These are phyloP conservation scores for Amylostereum areolatum DNA, from an alignment of 1,284 basidiomycete genomes.

Conservation along the genomic window DNA sequence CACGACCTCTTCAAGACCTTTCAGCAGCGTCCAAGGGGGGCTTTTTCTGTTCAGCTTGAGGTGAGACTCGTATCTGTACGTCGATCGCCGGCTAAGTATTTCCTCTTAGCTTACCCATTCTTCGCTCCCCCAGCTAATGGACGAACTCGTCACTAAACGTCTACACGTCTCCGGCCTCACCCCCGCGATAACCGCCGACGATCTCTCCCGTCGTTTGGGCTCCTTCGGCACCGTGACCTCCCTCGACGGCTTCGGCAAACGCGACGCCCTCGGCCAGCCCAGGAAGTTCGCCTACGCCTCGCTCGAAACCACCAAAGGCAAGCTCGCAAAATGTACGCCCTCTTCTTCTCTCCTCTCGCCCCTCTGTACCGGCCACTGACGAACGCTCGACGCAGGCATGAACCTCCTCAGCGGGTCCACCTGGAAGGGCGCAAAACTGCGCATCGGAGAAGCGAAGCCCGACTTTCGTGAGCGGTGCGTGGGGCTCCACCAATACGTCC, in stretches of 20 bases:
- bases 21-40: too few species aligned
- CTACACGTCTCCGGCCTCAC: slow-evolving; percentile 73
- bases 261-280: slow-evolving; percentile 59
- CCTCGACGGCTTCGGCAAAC: slow-evolving; percentile 61
- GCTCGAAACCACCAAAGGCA: slow-evolving; percentile 52
- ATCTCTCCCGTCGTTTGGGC: slow-evolving; percentile 52
- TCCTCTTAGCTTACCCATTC: not conserved
- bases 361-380: not conserved
- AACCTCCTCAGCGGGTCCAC: slow-evolving; percentile 71
- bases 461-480: slow-evolving; percentile 59
- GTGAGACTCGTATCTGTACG: too few species aligned
- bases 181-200: slow-evolving; percentile 50
- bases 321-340: slow-evolving; percentile 59
- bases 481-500: not conserved
- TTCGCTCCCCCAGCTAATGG: slow-evolving; percentile 16
- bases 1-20: too few species aligned
- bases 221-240: slow-evolving; percentile 63
- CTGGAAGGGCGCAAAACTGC: slow-evolving; percentile 77
- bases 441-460: slow-evolving; percentile 74
- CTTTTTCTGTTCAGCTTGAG: too few species aligned
- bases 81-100: too few species aligned
- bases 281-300: slow-evolving; percentile 72
- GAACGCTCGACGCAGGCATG: slow-evolving; percentile 42
- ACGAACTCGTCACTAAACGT: slow-evolving; percentile 47
- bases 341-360: slow-evolving; percentile 2